Conservation (phyloP, 257 asterid species). For the Solanum virginianum region DNA sequence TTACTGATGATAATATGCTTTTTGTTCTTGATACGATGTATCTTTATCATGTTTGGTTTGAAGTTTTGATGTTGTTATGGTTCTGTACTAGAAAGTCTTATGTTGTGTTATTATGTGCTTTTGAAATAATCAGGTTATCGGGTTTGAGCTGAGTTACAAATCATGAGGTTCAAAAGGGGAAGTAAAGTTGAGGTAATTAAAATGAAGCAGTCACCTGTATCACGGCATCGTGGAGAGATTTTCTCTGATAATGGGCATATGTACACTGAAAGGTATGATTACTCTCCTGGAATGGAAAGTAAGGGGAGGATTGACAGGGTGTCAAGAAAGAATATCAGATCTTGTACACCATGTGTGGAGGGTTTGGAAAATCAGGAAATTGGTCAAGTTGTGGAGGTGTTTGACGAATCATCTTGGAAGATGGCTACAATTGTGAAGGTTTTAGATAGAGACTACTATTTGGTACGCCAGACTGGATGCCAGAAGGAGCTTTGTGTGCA, state of each 20-base stretch:
- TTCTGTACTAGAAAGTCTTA: neutral
- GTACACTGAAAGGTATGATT: conserved; percentile 11
- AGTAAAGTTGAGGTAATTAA: conserved; percentile 24
- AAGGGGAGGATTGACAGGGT: conserved; percentile 12
- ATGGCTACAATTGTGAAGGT: conserved; percentile 29
- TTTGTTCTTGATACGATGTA: neutral
- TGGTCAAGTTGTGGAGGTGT: conserved; percentile 32
- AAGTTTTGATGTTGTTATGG: neutral
- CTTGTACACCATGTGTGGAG: conserved; percentile 13
- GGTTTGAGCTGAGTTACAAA: conserved; percentile 1
- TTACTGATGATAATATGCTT: neutral
- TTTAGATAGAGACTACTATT: conserved; percentile 3
- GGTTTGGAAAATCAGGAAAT: conserved; percentile 9
- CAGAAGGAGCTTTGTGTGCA: conserved; percentile 13
- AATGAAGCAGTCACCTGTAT: conserved; percentile 13
- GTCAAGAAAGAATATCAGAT: conserved; percentile 16
- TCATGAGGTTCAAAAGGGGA: conserved; percentile 27
- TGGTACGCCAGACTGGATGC: conserved; percentile 23
- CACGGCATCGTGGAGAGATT: conserved; percentile 25
- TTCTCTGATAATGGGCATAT: conserved; percentile 4
- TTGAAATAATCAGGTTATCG: neutral
- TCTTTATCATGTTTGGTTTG: neutral
- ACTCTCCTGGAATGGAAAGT: neutral
- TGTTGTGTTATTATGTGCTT: neutral
- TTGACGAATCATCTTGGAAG: conserved; percentile 23